phyloP scores from a whole-genome alignment of 2,329 filamentous ascomycete species.

The Verticillium nubilum region DNA sequence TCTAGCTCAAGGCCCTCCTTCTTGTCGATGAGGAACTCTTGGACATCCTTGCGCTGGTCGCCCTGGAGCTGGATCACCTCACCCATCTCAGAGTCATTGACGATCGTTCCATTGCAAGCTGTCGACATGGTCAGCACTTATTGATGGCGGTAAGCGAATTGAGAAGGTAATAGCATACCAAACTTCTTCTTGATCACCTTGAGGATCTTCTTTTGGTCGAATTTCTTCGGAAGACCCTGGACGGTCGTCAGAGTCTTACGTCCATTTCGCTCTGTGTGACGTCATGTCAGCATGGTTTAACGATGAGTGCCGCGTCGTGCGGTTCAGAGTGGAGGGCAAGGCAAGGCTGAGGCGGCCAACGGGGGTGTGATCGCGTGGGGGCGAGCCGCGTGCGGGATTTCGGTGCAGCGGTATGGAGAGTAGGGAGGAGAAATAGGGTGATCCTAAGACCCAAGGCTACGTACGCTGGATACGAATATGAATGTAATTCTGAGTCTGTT shows the following conservation, averaged over 20 bases:
- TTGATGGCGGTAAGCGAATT: not conserved
- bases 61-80: conserved; percentile 99
- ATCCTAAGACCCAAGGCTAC: conserved; percentile 28
- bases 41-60: conserved; percentile 97
- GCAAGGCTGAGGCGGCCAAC: not conserved
- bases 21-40: conserved; percentile 95
- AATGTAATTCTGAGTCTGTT: conserved; percentile 96
- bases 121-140: not conserved
- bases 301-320: not conserved
- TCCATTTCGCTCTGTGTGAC: conserved; percentile 91
- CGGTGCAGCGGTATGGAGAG: not conserved
- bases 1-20: conserved; percentile 91
- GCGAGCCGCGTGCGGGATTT: conserved; percentile 7
- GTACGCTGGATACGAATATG: conserved; percentile 99
- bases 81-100: conserved; percentile 92
- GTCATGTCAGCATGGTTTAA: conserved; percentile 30
- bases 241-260: conserved; percentile 99
- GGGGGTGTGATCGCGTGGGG: conserved; percentile 3
- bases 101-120: conserved; percentile 99
- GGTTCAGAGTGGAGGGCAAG: not conserved
- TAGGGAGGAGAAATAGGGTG: conserved; percentile 1
- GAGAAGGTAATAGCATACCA: conserved; percentile 52
- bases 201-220: conserved; percentile 99
- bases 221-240: conserved; percentile 97
- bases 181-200: conserved; percentile 99